phyloP scores from a whole-genome alignment of 225 moss, liverwort and hornwort genomes.

The Asterella californica region DNA sequence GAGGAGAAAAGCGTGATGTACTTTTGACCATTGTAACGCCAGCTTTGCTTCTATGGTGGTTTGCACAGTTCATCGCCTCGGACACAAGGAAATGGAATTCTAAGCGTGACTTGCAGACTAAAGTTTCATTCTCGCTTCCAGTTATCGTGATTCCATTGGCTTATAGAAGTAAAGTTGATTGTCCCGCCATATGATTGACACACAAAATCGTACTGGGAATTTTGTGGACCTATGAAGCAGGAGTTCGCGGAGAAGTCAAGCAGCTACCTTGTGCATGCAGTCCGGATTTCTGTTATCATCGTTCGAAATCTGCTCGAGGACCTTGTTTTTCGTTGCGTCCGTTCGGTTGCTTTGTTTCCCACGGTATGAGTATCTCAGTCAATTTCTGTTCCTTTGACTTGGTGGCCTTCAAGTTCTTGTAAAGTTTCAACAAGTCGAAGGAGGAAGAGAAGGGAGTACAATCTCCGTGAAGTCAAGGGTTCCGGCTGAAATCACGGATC shows the following conservation, averaged over 20 bases:
- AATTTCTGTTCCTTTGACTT: background rate
- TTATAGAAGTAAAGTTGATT: background rate
- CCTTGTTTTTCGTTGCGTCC: background rate
- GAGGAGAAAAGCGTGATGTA: background rate
- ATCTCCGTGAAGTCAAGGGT: background rate
- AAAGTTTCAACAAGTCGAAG: background rate
- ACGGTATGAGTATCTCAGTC: background rate
- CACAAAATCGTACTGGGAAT: background rate
- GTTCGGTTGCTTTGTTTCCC: background rate
- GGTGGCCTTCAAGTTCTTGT: background rate
- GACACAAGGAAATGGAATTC: background rate
- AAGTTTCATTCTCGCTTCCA: background rate
- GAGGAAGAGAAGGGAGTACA: background rate
- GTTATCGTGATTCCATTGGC: background rate
- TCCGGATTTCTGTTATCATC: background rate
- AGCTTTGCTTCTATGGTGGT: background rate
- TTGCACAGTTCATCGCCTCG: background rate
- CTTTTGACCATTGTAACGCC: background rate
- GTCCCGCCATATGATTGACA: background rate
- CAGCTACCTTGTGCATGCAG: background rate
- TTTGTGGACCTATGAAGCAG: background rate
- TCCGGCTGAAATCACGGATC: background rate
- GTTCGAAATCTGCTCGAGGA: background rate
- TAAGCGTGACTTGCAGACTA: background rate
- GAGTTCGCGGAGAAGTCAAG: background rate